phyloP scores from a whole-genome alignment of 1,284 basidiomycete genomes.

The Puccinia novopanici region DNA sequence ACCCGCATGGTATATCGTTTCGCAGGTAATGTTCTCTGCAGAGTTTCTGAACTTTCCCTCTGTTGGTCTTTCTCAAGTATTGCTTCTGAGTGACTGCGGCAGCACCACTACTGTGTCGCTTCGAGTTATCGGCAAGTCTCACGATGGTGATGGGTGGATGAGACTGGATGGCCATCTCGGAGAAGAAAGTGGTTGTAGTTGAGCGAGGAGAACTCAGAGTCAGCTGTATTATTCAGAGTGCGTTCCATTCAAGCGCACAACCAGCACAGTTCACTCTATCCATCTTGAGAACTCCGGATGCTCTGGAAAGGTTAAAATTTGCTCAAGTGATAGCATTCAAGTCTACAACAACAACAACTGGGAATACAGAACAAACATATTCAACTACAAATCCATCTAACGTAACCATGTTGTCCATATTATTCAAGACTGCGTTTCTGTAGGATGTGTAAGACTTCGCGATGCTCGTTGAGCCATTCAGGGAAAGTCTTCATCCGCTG shows the following conservation, averaged over 20 bases:
- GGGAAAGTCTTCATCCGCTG: constrained; percentile 65
- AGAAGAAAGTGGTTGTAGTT: background rate
- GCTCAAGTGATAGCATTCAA: background rate
- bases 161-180: constrained; percentile 14
- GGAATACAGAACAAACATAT: too few species aligned
- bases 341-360: background rate
- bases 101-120: background rate
- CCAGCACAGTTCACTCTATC: too few species aligned
- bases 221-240: too few species aligned
- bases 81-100: constrained; percentile 52
- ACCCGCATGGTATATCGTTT: constrained; percentile 89
- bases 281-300: too few species aligned
- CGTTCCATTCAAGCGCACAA: too few species aligned
- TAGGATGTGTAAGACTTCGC: constrained; percentile 79
- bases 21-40: constrained; percentile 84
- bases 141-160: constrained; percentile 51
- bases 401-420: background rate
- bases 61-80: constrained; percentile 72
- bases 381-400: constrained; percentile 2
- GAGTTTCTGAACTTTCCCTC: constrained; percentile 91
- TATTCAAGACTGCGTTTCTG: constrained; percentile 49
- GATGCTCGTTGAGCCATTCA: constrained; percentile 75
- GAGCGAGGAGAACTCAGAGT: background rate
- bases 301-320: too few species aligned
- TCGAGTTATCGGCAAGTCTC: background rate